These are phyloP conservation scores for Oligophagozyma castellii DNA, from an alignment of 1,139 yeast species.

Conservation along the genomic window DNA sequence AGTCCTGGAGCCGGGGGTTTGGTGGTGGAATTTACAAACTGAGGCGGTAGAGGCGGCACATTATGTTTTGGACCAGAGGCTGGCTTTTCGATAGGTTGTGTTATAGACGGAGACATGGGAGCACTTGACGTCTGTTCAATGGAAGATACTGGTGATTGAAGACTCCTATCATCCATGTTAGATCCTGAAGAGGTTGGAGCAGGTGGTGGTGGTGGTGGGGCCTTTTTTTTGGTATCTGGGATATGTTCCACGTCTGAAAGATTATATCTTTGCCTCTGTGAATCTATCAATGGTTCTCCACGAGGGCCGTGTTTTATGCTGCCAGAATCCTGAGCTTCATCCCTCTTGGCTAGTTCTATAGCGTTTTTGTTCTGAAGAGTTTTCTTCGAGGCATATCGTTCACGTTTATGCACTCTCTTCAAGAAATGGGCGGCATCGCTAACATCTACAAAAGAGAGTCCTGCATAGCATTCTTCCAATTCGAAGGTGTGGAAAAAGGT, in stretches of 20 bases:
- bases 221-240: conserved; percentile 27
- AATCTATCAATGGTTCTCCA: conserved; percentile 33
- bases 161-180: too few relatives aligned
- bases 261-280: conserved; percentile 24
- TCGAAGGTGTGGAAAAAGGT: conserved; percentile 92
- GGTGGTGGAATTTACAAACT: conserved; percentile 7
- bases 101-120: conserved; percentile 3
- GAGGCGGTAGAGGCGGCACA: conserved; percentile 3
- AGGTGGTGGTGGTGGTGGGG: conserved; percentile 41
- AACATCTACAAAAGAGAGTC: conserved; percentile 79
- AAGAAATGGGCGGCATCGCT: conserved; percentile 75
- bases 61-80: conserved; percentile 6
- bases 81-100: conserved; percentile 5
- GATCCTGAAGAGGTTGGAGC: too few relatives aligned
- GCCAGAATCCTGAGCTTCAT: conserved; percentile 24
- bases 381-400: conserved; percentile 74
- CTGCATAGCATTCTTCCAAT: conserved; percentile 81
- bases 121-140: conserved; percentile 21
- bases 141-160: conserved; percentile 23
- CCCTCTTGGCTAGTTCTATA: conserved; percentile 52
- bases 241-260: conserved; percentile 18
- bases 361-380: conserved; percentile 82
- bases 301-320: conserved; percentile 52
- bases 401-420: conserved; percentile 61
- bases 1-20: conserved; percentile 5